A percentile compares a stretch with the other conserved stretches of the same genome.
phyloP scores from a whole-genome alignment of 2,329 filamentous ascomycete genomes.

The Fusarium nelsonii region DNA sequence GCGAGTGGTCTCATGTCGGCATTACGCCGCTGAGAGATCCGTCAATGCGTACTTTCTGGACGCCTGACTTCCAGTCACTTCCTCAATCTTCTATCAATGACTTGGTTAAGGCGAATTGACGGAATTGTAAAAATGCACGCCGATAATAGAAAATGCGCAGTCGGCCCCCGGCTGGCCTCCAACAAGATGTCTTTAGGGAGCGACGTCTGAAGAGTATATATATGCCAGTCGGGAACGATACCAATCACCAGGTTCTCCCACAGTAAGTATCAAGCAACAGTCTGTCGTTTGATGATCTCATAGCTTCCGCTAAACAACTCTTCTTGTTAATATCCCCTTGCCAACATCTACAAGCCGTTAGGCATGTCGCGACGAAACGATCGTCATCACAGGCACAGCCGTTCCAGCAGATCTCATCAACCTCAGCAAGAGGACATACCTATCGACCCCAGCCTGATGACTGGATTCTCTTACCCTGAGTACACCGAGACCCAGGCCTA shows the following conservation, averaged over 20 bases:
- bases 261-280: neutral
- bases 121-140: neutral
- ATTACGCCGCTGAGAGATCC: conserved; percentile 4
- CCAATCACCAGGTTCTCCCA: neutral
- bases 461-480: neutral
- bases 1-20: neutral
- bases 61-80: neutral
- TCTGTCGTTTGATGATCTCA: neutral
- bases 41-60: neutral
- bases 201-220: conserved; percentile 6
- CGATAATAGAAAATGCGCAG: neutral
- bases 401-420: conserved; percentile 24
- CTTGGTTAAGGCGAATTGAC: neutral
- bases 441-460: conserved; percentile 19
- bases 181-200: neutral
- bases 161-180: conserved; percentile 27
- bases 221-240: neutral
- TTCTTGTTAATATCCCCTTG: fast-evolving
- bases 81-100: neutral
- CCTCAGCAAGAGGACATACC: conserved; percentile 30
- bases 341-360: neutral
- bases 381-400: conserved; percentile 26
- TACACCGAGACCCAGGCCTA: neutral
- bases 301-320: neutral
- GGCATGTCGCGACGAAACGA: conserved; percentile 36